Conservation (phyloP, 2,329 filamentous ascomycete species). For the Cryphonectria naterciae region DNA sequence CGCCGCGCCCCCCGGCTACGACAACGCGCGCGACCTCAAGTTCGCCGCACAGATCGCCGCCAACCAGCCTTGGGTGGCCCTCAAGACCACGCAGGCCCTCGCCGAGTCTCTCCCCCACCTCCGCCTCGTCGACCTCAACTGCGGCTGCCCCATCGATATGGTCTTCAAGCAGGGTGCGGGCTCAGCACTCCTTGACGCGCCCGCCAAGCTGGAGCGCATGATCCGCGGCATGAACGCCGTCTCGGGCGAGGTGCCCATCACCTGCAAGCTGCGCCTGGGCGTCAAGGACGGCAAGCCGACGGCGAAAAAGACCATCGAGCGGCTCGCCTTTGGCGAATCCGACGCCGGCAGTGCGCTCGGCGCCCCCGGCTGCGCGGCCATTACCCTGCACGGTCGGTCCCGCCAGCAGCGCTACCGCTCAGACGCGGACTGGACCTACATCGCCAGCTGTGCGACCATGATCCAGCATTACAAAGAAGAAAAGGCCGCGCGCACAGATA, state of each 20-base stretch:
- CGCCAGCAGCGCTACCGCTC: conserved; percentile 93
- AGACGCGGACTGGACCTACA: conserved; percentile 93
- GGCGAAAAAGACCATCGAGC: conserved; percentile 79
- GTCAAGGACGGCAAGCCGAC: conserved; percentile 79
- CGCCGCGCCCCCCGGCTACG: conserved; percentile 66
- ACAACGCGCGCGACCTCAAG: conserved; percentile 79
- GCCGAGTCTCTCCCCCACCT: conserved; percentile 78
- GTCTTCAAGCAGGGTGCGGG: conserved; percentile 87
- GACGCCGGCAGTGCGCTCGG: conserved; percentile 73
- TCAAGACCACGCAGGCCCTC: conserved; percentile 85
- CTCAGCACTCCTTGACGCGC: conserved; percentile 87
- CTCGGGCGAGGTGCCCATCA: conserved; percentile 87
- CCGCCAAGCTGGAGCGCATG: conserved; percentile 89
- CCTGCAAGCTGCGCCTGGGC: conserved; percentile 92
- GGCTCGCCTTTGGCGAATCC: conserved; percentile 77
- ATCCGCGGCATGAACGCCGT: conserved; percentile 94
- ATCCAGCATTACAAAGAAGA: conserved; percentile 79
- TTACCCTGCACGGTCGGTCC: conserved; percentile 91
- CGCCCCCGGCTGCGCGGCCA: conserved; percentile 85
- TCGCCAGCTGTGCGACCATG: conserved; percentile 83
- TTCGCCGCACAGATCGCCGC: conserved; percentile 94
- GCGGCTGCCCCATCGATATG: conserved; percentile 94
- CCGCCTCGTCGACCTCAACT: conserved; percentile 93
- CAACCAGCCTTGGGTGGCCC: conserved; percentile 87
- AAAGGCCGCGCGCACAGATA: conserved; percentile 71